These are phyloP conservation scores for Cystobasidium tubakii DNA, from an alignment of 768 basidiomycete species.

Conservation along the genomic window DNA sequence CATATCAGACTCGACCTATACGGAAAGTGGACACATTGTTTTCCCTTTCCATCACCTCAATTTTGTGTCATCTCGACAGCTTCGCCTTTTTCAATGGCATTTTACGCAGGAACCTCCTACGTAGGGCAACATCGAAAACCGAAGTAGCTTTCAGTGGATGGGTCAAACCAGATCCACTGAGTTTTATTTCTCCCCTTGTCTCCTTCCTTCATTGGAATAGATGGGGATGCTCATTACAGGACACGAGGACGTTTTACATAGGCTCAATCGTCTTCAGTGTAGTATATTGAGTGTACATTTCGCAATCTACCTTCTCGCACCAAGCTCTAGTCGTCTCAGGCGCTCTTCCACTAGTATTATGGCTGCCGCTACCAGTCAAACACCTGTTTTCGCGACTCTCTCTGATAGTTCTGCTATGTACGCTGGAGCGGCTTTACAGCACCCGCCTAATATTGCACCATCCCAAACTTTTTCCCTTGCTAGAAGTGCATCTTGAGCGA, in stretches of 20 bases:
- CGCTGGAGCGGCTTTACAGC: slow-evolving; percentile 22
- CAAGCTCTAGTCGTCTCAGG: too few species aligned
- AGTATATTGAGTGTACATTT: slow-evolving; percentile 32
- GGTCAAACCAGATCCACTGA: too few species aligned
- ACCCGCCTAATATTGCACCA: slow-evolving; percentile 3
- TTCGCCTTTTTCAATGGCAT: background rate
- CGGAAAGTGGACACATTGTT: too few species aligned
- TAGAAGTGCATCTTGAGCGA: background rate
- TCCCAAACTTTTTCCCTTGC: slow-evolving; percentile 2
- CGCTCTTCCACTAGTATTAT: background rate
- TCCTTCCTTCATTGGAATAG: too few species aligned
- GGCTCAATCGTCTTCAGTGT: slow-evolving; percentile 16
- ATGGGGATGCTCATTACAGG: background rate
- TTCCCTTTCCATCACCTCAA: too few species aligned
- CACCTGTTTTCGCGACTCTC: background rate
- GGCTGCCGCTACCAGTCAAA: too few species aligned
- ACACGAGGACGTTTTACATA: slow-evolving; percentile 14
- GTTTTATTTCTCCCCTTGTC: too few species aligned
- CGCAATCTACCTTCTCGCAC: too few species aligned
- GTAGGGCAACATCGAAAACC: background rate
- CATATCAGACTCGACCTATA: too few species aligned
- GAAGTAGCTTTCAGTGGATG: too few species aligned
- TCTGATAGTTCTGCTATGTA: slow-evolving; percentile 20
- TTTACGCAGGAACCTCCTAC: background rate
- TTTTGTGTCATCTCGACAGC: background rate